Base-by-base conservation (phyloP, 306 rosid genomes). In the Prosopis cineraria region DNA sequence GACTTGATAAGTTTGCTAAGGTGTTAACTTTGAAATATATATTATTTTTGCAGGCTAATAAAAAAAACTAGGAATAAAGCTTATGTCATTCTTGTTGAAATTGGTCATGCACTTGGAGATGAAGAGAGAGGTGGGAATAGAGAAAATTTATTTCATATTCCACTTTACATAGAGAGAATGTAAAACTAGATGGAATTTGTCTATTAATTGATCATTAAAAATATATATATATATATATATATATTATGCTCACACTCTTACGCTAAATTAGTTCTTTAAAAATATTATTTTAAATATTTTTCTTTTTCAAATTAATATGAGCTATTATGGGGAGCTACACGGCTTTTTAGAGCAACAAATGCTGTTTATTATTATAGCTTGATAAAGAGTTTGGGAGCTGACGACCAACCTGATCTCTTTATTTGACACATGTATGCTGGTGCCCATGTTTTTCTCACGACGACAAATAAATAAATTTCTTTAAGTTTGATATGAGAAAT, bases 341-440 rank as follows among this genome's bases (percentile, higher is more conserved):
- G 98, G 96, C 93, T 94, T 55, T 78, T 89, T 68, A 85, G 89
- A 80, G 98, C 98, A 80, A 94, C 96, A 65, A 92, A 94, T 60
- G 87, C 77, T 20, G 83, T 79, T 44, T 73, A 66, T 75, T 94
- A 94, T 77, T 87, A 77, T 40, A 90, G 87, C 47, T 79, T 94
- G 74, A 70, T 90, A 60, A 88, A 84, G 82, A 79, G 89, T 2
- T 77, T 92, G 63, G 96, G 98, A 78, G 94, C 85, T 60, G 84
- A 86, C 74, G 98, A 94, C 70, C 90, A 81, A 64, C 85, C 98
- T 12, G 95, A 94, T 73, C 77, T 88, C 56, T 94, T 94, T 84
- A 92, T 97, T 72, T 94, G 98, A 94, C 81, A 94, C 90, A 94
- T 92, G 76, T 94, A 75, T 84, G 97, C 97, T 2, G 98, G 98